Base-by-base conservation (phyloP, 176 grass and related monocot species). In the sorghum (Sorghum bicolor) region DNA sequence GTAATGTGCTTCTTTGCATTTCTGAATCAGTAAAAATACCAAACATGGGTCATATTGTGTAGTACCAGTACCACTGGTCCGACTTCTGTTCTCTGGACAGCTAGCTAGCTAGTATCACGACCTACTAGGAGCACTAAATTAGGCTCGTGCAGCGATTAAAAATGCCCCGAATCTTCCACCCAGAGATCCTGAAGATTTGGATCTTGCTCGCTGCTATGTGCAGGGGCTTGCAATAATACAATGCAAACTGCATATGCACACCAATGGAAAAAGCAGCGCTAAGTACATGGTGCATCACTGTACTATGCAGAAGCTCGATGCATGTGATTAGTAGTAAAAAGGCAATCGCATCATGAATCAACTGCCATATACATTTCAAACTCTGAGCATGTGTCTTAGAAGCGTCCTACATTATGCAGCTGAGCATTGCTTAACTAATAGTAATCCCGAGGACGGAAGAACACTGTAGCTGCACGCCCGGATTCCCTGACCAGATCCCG, bases 121-220 rank as follows among this genome's bases (percentile, higher is more conserved):
- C 58, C 67, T n/a, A 75, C 52, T 50, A 31, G 70, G 50, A 47
- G 76, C 71, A 76, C 61, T 77, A 48, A 80, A 86, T 77, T 77
- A 67, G 40, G 80, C 33, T 66, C 19, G 41, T 65, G 40, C 26
- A 12, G 36, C 40, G 65, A 78, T 52, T 64, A 60, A 87, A 78
- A 76, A 48, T 30, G 71, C 58, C 5, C 19, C 70, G 25, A 55
- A 82, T 82, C 77, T 82, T 86, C 71, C 40, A 82, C 61, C 34
- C 14, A 64, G 30, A 76, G 64, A 81, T 81, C 87, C 77, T 44
- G 26, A 75, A 76, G 69, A 85, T 80, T 64, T 81, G 87, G 82
- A 81, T 89, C 87, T 81, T 85, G 78, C 13, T 47, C 71, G 80
- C n/a, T n/a, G 67, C 34, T 8, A 43, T 22, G 65, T 26, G 43